These are phyloP conservation scores for Epichloe hybrida DNA, from an alignment of 2,329 filamentous ascomycete species.

Conservation along the genomic window DNA sequence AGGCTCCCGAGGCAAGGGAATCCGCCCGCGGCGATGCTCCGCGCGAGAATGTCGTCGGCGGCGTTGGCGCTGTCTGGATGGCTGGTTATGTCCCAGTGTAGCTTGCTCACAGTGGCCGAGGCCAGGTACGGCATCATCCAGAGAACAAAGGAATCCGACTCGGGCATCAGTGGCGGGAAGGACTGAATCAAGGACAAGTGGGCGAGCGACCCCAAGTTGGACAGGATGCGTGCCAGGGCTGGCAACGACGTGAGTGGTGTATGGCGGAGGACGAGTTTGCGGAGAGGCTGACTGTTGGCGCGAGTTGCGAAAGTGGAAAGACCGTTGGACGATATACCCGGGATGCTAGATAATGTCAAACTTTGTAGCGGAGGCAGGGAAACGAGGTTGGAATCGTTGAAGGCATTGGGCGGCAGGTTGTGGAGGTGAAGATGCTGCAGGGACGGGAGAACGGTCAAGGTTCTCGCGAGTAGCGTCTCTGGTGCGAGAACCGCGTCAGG, in stretches of 20 bases:
- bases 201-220: constrained; percentile 35
- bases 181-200: constrained; percentile 42
- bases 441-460: constrained; percentile 36
- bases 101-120: constrained; percentile 34
- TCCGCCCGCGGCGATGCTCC: constrained; percentile 44
- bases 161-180: constrained; percentile 39
- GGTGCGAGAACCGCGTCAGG: constrained; percentile 41
- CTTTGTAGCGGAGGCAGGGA: constrained; percentile 40
- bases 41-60: constrained; percentile 50
- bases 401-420: constrained; percentile 39
- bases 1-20: constrained; percentile 50
- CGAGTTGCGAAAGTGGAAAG: constrained; percentile 43
- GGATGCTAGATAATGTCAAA: constrained; percentile 40
- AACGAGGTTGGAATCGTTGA: constrained; percentile 42
- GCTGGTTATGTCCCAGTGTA: constrained; percentile 54
- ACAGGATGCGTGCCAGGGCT: constrained; percentile 44
- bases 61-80: constrained; percentile 28
- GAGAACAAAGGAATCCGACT: constrained; percentile 37
- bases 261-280: constrained; percentile 40
- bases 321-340: constrained; percentile 41
- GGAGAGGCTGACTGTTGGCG: constrained; percentile 30
- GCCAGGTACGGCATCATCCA: constrained; percentile 53
- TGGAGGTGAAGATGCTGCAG: constrained; percentile 48
- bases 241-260: constrained; percentile 42
- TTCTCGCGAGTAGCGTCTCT: constrained; percentile 35